Percentiles rank a stretch among this genome's conserved stretches.
Evolutionary conservation across 331 rosid genomes (phyloP).

Genomic region (Pyracantha coccinea): DNA sequence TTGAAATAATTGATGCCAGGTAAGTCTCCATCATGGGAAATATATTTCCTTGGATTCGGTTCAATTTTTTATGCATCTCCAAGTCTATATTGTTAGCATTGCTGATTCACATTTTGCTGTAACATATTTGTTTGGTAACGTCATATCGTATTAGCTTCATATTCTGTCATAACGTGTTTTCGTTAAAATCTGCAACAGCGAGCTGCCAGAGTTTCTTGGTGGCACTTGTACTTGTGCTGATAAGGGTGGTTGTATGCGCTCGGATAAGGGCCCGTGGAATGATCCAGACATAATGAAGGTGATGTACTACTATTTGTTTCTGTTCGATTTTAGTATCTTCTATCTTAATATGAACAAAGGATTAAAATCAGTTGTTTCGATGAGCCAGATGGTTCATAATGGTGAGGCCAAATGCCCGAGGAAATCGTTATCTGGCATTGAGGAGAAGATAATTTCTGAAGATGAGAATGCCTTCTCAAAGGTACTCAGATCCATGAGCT

Average conservation of each 20-base stretch:
- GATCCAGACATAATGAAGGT: conserved; percentile 76
- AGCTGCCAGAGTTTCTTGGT: conserved; percentile 90
- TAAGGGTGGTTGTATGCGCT: conserved; percentile 91
- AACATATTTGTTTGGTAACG: not conserved
- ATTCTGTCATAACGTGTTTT: conserved; percentile 10
- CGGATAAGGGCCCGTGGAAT: conserved; percentile 99
- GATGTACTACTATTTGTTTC: not conserved
- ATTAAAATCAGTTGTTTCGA: conserved; percentile 7
- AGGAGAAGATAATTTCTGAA: conserved; percentile 60
- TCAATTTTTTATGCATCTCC: not conserved
- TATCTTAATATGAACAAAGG: not conserved
- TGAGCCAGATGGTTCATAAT: conserved; percentile 74
- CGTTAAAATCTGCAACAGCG: conserved; percentile 37
- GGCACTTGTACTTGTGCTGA: conserved; percentile 87
- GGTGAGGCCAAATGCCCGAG: conserved; percentile 54
- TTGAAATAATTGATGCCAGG: conserved; percentile 87
- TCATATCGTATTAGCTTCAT: not conserved
- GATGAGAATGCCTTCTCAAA: conserved; percentile 33
- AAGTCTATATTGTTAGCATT: not conserved
- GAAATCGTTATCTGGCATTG: conserved; percentile 29
- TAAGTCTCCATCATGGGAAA: conserved; percentile 3
- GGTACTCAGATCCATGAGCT: conserved; percentile 21
- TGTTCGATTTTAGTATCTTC: not conserved
- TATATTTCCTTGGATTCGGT: not conserved
- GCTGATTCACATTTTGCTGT: not conserved